Evolutionary conservation across 1,139 yeast species (phyloP), one percentile per base, ranked within the genome.

Genomic region (Magnusiomyces sp.): DNA sequence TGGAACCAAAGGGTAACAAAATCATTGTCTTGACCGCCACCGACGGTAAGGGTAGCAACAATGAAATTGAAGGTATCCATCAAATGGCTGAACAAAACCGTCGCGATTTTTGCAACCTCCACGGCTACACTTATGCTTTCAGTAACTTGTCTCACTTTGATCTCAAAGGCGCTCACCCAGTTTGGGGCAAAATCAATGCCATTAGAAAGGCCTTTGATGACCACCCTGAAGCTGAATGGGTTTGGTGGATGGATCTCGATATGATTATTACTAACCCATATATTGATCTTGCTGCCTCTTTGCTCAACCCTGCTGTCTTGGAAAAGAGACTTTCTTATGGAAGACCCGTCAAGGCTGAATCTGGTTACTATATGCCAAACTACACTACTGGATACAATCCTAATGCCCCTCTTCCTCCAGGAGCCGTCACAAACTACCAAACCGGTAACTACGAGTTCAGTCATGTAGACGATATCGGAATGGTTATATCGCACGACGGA

Each of bases 11-110:
- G 38, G 64, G 66, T 13, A 37, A 53, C 11, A 56, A 59, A 43
- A 59, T 65, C 19, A 57, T 64, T 23, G 41, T 65, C 14, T 48
- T 65, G 43, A 57, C 69, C 11, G 68, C 65, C 10, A 52, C 60
- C 31, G 69, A 65, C 43, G 59, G 61, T 37, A 57, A 55, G 11
- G 64, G 64, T 11, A 55, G 32, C 53, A 54, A 59, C 27, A 50
- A 53, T n/a, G 56, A 50, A 14, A 61, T 58, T 33, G 47, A 52
- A 7, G 58, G 61, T 41, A 50, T 60, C 11, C 50, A 59, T 19
- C 49, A 58, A 11, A 56, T 54, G 58, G 60, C 64, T 19, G 53
- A 59, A 40, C 47, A 54, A 39, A 66, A 66, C 53, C 59, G 70
- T 14, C 55, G 58, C 17, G 66, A 63, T 39, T 67, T 65, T 51